Evolutionary conservation across 2,329 filamentous ascomycete genomes (phyloP).

Genomic region (Ophiognomonia clavigignenti-juglandacearum): DNA sequence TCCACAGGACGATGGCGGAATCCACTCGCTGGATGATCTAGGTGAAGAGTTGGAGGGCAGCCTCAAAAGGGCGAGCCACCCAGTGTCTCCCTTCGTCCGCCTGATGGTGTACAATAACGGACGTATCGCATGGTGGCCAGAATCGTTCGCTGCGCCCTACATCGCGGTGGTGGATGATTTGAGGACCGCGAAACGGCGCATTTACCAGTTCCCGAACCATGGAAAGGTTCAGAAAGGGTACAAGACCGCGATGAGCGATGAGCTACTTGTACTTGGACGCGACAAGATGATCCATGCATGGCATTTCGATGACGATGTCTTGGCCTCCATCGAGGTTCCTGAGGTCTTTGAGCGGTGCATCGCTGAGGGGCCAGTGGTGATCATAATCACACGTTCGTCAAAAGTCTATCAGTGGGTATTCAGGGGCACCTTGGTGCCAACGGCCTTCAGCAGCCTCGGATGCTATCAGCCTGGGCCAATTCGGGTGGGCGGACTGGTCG

Average conservation of each 20-base stretch:
- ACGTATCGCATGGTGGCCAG: neutral
- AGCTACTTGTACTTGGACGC: neutral
- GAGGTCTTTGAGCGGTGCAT: neutral
- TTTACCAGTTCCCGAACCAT: neutral
- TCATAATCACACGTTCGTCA: neutral
- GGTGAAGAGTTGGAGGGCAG: neutral
- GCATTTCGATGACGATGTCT: neutral
- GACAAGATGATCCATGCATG: neutral
- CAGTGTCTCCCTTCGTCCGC: neutral
- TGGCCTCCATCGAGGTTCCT: neutral
- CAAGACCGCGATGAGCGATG: neutral
- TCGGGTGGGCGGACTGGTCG: neutral
- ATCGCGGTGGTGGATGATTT: neutral
- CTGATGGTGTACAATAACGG: neutral
- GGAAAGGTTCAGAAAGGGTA: neutral
- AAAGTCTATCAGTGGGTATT: neutral
- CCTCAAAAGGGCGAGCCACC: too few relatives aligned
- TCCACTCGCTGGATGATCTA: neutral
- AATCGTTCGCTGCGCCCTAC: neutral
- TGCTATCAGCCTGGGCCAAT: neutral
- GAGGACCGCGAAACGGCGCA: neutral
- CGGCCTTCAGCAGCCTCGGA: neutral
- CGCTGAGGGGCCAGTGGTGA: neutral
- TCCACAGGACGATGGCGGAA: neutral
- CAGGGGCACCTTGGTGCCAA: neutral